Base-by-base conservation (phyloP, 2,329 filamentous ascomycete genomes). In the Clarireedia sp. region DNA sequence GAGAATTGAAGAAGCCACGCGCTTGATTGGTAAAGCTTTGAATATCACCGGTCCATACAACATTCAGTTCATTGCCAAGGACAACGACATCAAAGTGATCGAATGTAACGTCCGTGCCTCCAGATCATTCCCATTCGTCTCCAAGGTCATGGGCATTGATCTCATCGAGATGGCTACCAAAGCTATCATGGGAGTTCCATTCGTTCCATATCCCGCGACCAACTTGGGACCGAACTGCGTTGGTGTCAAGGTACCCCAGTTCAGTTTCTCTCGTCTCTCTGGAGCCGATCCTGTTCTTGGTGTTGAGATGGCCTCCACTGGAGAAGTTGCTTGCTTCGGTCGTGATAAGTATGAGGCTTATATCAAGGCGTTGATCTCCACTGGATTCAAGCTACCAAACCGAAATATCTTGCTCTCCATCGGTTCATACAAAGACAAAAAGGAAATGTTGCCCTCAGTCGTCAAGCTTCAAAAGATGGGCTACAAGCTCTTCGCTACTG, bases 251-350 rank as follows among this genome's bases (percentile, higher is more conserved):
- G 94, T 99, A 50, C 91, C 94, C 23, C 94, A 99, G 73, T 99
- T 99, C 82, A 94, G 89, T 12, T 99, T 94, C 94, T 97, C 94
- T 60, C 89, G 94, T 78, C 85, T 99, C 57, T 92, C 94, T 48
- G 94, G 94, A 65, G 94, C 94, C 51, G 94, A 99, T 69, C 94
- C 94, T 54, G 97, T 95, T 83, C 82, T 99, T 59, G 94, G 94
- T 58, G 94, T 99, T 56, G 94, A 99, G 75, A 99, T 99, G 94
- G 79, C 90, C 44, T 90, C 86, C 62, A 99, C 94, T 17, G 94
- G 94, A 72, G 94, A 99, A 76, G 96, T 99, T 80, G 94, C 94
- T 63, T 97, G 94, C 78, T 99, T 99, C 74, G 94, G 94, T 61
- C 96, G 94, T 77, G 80, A 96, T 68, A 82, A 97, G 9, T 80